A percentile compares a stretch with the other conserved stretches of the same genome.
Evolutionary conservation across 2,329 filamentous ascomycete genomes (phyloP).

Genomic region (Tolypocladium amazonense): DNA sequence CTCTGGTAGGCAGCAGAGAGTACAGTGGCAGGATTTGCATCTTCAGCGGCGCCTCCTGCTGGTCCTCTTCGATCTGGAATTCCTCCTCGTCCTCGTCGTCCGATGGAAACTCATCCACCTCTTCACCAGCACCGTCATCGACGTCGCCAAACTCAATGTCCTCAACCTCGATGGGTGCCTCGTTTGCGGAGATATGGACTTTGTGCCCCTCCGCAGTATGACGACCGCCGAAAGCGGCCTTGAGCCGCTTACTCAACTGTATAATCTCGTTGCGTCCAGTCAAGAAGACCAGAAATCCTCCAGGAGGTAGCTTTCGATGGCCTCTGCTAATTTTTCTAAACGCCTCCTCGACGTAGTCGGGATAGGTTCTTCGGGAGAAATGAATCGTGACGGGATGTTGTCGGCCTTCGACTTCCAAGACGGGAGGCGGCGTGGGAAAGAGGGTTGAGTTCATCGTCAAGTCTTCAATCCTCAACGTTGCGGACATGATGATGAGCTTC

Average conservation of each 20-base stretch:
- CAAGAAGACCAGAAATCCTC: conserved; percentile 86
- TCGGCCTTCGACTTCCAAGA: conserved; percentile 82
- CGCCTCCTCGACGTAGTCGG: conserved; percentile 84
- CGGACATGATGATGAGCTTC: conserved; percentile 97
- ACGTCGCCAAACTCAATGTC: conserved; percentile 72
- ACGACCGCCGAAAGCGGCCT: conserved; percentile 51
- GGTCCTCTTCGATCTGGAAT: conserved; percentile 59
- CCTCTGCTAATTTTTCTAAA: conserved; percentile 80
- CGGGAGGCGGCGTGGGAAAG: conserved; percentile 68
- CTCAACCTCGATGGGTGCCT: conserved; percentile 72
- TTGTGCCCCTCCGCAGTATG: conserved; percentile 49
- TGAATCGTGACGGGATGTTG: conserved; percentile 87
- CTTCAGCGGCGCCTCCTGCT: conserved; percentile 49
- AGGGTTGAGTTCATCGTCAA: conserved; percentile 75
- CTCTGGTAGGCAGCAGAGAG: conserved; percentile 79
- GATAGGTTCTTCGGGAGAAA: conserved; percentile 71
- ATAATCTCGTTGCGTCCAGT: conserved; percentile 90
- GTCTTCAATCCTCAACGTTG: conserved; percentile 82
- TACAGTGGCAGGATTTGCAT: conserved; percentile 91
- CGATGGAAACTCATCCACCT: conserved; percentile 49
- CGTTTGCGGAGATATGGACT: conserved; percentile 65
- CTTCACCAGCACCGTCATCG: conserved; percentile 49
- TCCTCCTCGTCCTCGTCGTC: conserved; percentile 48
- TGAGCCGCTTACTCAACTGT: conserved; percentile 69
- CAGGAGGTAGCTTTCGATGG: conserved; percentile 80